phyloP scores from a whole-genome alignment of 331 rosid species.

The Telfairia occidentalis region DNA sequence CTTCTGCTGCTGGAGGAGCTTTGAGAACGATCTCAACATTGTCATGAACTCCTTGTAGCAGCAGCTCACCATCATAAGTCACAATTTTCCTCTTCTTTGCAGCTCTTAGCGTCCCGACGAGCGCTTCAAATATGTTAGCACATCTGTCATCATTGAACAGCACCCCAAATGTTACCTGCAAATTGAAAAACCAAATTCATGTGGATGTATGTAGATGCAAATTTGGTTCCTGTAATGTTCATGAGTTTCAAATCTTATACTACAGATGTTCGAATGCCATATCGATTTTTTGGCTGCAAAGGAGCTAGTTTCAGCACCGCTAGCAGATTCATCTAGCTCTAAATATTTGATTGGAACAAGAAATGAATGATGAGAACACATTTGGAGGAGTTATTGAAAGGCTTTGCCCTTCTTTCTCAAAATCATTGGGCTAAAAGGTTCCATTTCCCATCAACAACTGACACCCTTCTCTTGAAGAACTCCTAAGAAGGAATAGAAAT shows the following conservation, averaged over 20 bases:
- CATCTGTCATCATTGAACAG: conserved; percentile 72
- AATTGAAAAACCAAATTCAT: neutral
- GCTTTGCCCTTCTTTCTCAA: neutral
- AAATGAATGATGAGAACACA: neutral
- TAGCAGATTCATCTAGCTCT: neutral
- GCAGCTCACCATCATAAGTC: conserved; percentile 68
- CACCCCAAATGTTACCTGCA: conserved; percentile 80
- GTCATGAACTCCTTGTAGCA: conserved; percentile 94
- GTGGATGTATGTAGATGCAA: neutral
- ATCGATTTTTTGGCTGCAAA: neutral
- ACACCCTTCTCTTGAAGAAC: neutral
- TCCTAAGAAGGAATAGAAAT: neutral
- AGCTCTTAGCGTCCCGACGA: conserved; percentile 86
- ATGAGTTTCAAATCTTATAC: neutral
- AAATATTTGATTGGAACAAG: neutral
- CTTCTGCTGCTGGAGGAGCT: conserved; percentile 25
- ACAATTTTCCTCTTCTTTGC: conserved; percentile 65
- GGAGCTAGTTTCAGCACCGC: neutral
- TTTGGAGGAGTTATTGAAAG: neutral
- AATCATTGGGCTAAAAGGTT: neutral
- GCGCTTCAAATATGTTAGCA: conserved; percentile 85
- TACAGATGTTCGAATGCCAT: neutral
- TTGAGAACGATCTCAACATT: conserved; percentile 71
- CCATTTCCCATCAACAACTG: too few relatives aligned
- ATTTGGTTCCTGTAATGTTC: neutral